phyloP scores from a whole-genome alignment of 2,329 filamentous ascomycete species.

The Samsoniella hepiali region DNA sequence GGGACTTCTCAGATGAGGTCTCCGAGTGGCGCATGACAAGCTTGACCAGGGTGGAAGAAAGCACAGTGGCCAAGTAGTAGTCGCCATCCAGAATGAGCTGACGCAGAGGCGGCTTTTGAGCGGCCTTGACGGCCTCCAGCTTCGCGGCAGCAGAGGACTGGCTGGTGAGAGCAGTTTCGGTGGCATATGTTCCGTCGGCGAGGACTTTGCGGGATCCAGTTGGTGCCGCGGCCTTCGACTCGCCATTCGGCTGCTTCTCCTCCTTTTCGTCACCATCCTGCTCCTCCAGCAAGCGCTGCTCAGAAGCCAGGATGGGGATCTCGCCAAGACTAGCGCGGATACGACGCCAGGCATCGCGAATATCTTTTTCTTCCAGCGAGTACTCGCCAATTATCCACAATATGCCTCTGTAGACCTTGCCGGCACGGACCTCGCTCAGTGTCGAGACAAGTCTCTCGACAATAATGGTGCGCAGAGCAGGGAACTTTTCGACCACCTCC shows the following conservation, averaged over 20 bases:
- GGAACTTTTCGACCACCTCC: slow-evolving; percentile 98
- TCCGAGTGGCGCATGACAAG: slow-evolving; percentile 96
- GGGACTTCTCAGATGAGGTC: slow-evolving; percentile 78
- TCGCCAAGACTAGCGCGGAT: slow-evolving; percentile 92
- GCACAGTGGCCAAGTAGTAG: slow-evolving; percentile 90
- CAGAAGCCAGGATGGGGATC: slow-evolving; percentile 92
- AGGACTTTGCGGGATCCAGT: slow-evolving; percentile 87
- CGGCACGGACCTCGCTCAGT: slow-evolving; percentile 86
- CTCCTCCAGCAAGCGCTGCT: slow-evolving; percentile 87
- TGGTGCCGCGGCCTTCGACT: slow-evolving; percentile 70
- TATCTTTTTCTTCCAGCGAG: slow-evolving; percentile 88
- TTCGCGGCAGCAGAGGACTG: slow-evolving; percentile 85
- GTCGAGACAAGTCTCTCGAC: slow-evolving; percentile 86
- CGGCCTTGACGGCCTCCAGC: slow-evolving; percentile 93
- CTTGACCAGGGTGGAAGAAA: slow-evolving; percentile 95
- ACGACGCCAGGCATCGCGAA: slow-evolving; percentile 93
- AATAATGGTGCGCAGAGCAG: slow-evolving; percentile 80
- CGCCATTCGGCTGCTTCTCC: slow-evolving; percentile 73
- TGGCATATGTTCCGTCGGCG: slow-evolving; percentile 95
- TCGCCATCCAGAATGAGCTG: slow-evolving; percentile 96
- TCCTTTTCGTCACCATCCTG: slow-evolving; percentile 65
- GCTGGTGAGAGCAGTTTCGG: slow-evolving; percentile 92
- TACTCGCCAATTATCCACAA: slow-evolving; percentile 99
- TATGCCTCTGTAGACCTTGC: slow-evolving; percentile 94
- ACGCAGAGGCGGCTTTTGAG: slow-evolving; percentile 90